Base-by-base conservation (phyloP, 2,329 filamentous ascomycete genomes). In the Bipolaris victoriae region DNA sequence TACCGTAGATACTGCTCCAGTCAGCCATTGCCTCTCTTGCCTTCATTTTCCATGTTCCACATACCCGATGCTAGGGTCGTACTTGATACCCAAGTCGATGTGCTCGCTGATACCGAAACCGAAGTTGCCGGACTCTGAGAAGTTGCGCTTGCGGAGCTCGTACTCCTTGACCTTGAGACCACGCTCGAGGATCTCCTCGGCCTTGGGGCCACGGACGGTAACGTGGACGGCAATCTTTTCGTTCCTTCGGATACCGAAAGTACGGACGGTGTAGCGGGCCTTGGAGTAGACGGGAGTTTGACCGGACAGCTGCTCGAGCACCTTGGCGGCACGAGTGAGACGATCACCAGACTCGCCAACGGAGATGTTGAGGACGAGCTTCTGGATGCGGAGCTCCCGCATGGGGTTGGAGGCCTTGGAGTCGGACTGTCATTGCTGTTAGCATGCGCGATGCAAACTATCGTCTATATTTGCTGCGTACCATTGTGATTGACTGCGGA, bases 131-230 rank as follows among this genome's bases (percentile, higher is more conserved):
- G 94, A 98, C 88, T 97, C 92, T 80, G 90, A 94, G 90, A 99
- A 99, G 91, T 99, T 99, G 84, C 91, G 90, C 89, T 95, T 97
- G 85, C 92, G 90, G 77, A 99, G 87, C 84, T 99, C 95, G 86
- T 99, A 99, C 86, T 99, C 95, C 92, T 99, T 99, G 89, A 99
- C 95, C 90, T 99, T 99, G 81, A 99, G 90, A 81, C 95, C 95
- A 88, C 95, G 94, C 91, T 99, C 95, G 79, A 99, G 90, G 78
- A 99, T 99, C 85, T 99, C 95, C 88, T 99, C 95, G 66, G 95
- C 95, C 90, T 91, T 97, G 83, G 95, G 93, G 79, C 95, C 95
- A 81, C 95, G 95, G 84, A 99, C 93, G 79, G 95, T 99, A 80
- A 99, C 95, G 87, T 99, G 95, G 74, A 99, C 95, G 72, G 95